Evolutionary conservation across 2,329 filamentous ascomycete genomes (phyloP), one percentile per base, ranked within the genome.

Genomic region (Lachnellula subtilissima): DNA sequence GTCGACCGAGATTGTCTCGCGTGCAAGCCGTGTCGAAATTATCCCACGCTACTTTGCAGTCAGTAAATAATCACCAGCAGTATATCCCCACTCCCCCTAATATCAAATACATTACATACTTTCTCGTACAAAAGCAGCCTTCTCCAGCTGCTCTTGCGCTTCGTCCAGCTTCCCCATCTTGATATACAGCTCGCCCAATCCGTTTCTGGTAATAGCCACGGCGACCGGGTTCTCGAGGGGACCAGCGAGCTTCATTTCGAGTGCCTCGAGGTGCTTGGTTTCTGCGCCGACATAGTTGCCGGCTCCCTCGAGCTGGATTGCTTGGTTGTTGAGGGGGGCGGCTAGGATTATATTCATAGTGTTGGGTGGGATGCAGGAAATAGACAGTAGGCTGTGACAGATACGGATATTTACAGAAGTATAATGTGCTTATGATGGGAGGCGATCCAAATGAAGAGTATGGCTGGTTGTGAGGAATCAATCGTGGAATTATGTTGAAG

Each of bases 141-240:
- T 25, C 19, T n/a, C 47, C 11, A 48, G 19, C 45, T 40, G 14
- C 35, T 32, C n/a, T 17, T 53, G 42, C 3, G 51, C 51, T 11
- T 53, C 51, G n/a, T 53, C 51, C 7, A 48, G 42, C 47, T 35
- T 32, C 3, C 45, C 43, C 4, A 53, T 45, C 45, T 48, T 48
- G 8, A 25, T 28, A 19, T 48, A 48, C 12, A 42, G 25, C 8
- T 32, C 17, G 6, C 43, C 51, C 5, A 53, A 15, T 8, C n/a
- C 19, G 7, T 42, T 48, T 19, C 28, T 17, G 8, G 52, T 17
- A 3, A 49, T 2, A 3, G 45, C 45, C 2, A 46, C 19, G 12
- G 4, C 2, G 5, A 49, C 19, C 9, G 28, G 8, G 17, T 48
- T 7, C 32, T 19, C 22, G 14, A 36, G 23, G 42, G 6, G 14